Percentiles rank a stretch among this genome's conserved stretches.
Conservation (phyloP, 306 rosid genomes). For the Dalbergia cochinchinensis region DNA sequence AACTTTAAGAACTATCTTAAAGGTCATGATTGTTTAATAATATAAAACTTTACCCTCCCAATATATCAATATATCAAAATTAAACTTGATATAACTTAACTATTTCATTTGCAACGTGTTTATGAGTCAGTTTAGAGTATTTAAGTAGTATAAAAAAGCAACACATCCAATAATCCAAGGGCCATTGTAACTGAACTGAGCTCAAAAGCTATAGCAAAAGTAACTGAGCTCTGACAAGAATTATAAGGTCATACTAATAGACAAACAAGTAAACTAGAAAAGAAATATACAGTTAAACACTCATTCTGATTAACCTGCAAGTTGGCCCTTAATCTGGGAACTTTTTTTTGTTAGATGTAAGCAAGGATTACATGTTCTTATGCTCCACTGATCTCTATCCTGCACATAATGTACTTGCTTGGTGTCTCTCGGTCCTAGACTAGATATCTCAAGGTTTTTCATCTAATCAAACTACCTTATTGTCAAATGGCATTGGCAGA, state of each 20-base stretch:
- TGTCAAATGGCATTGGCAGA: conserved; percentile 32
- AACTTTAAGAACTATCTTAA: too few species aligned
- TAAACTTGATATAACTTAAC: too few species aligned
- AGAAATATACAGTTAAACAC: conserved; percentile 13
- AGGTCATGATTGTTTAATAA: too few species aligned
- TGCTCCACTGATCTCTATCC: conserved; percentile 26
- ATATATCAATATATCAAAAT: too few species aligned
- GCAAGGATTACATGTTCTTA: conserved; percentile 33
- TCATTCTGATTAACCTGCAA: conserved; percentile 34
- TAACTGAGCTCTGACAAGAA: conserved; percentile 6
- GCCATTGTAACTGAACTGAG: not conserved
- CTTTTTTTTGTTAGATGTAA: conserved; percentile 38
- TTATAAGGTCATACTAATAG: not conserved
- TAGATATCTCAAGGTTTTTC: conserved; percentile 20
- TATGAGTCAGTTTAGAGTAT: not conserved
- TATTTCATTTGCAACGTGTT: not conserved
- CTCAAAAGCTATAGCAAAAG: not conserved
- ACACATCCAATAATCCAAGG: conserved; percentile 9
- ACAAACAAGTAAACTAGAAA: conserved; percentile 22
- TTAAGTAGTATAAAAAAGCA: too few species aligned
- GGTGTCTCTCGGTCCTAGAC: not conserved
- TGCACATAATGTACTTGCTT: conserved; percentile 4
- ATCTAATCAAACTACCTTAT: conserved; percentile 19
- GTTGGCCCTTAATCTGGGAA: conserved; percentile 15
- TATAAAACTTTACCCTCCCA: too few species aligned